phyloP scores from a whole-genome alignment of 2,329 filamentous ascomycete genomes.

The Ophiostoma angusticollis region DNA sequence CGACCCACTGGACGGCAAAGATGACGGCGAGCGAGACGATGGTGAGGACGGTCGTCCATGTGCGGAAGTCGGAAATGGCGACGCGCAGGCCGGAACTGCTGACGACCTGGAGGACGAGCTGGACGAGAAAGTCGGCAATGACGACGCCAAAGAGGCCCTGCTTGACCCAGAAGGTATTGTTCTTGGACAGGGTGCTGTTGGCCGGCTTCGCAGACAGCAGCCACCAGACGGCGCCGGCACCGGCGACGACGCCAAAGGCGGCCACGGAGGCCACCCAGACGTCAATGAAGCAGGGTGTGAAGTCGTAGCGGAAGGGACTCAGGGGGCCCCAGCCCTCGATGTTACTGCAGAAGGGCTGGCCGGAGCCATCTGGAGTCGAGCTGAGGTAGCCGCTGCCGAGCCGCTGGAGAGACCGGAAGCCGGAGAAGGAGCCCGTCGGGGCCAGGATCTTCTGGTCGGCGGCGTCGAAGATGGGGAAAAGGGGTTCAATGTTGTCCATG shows the following conservation, averaged over 20 bases:
- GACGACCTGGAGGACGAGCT: slow-evolving; percentile 65
- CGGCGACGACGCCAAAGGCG: slow-evolving; percentile 64
- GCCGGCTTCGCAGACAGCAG: slow-evolving; percentile 57
- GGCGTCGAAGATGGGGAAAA: slow-evolving; percentile 8
- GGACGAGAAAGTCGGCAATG: slow-evolving; percentile 53
- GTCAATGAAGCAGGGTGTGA: slow-evolving; percentile 95
- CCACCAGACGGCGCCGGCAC: slow-evolving; percentile 67
- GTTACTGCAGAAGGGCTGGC: slow-evolving; percentile 74
- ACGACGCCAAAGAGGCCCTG: slow-evolving; percentile 62
- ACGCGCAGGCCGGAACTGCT: slow-evolving; percentile 58
- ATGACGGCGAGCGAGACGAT: slow-evolving; percentile 61
- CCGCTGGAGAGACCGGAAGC: slow-evolving; percentile 36
- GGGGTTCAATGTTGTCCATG: slow-evolving; percentile 17
- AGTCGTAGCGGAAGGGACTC: slow-evolving; percentile 77
- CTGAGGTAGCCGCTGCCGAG: slow-evolving; percentile 50
- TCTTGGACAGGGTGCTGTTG: slow-evolving; percentile 57
- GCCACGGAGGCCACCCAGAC: slow-evolving; percentile 73
- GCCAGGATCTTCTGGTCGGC: slow-evolving; percentile 33
- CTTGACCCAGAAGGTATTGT: slow-evolving; percentile 89
- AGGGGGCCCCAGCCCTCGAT: slow-evolving; percentile 91
- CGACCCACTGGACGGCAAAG: slow-evolving; percentile 70
- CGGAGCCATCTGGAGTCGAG: slow-evolving; percentile 30
- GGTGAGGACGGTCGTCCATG: slow-evolving; percentile 66
- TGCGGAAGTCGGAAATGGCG: slow-evolving; percentile 72
- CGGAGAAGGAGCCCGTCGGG: slow-evolving; percentile 48